Conservation (phyloP, 306 rosid species). For the Macrotyloma uniflorum region DNA sequence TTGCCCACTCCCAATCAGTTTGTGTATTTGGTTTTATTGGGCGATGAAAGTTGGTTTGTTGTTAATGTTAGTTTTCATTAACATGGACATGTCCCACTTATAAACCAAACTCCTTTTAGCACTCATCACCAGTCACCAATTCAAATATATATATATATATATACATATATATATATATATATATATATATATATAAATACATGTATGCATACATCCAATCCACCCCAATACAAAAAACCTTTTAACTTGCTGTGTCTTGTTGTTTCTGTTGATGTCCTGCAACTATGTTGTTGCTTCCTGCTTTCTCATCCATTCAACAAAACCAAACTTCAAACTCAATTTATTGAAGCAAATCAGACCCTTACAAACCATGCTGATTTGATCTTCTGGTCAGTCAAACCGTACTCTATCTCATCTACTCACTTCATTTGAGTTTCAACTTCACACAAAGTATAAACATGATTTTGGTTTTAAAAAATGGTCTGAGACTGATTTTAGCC, state of each 20-base stretch:
- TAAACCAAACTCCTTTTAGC: slow-evolving; percentile 29
- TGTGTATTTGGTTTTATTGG: background rate
- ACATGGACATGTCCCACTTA: slow-evolving; percentile 16
- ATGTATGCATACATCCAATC: background rate
- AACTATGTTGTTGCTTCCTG: slow-evolving; percentile 22
- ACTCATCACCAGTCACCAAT: background rate
- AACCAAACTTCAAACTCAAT: slow-evolving; percentile 24
- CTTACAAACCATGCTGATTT: background rate
- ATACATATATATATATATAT: background rate
- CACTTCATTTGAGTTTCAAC: slow-evolving; percentile 12
- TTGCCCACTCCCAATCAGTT: background rate
- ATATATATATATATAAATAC: too few species aligned
- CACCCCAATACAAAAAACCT: background rate
- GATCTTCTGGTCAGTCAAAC: background rate
- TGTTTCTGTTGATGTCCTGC: background rate
- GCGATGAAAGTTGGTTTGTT: slow-evolving; percentile 33
- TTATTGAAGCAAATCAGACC: background rate
- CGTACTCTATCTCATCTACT: background rate
- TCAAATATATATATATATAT: background rate
- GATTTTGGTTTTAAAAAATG: background rate
- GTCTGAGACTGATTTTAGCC: background rate
- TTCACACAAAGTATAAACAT: background rate
- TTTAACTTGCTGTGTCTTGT: background rate
- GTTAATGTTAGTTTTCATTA: slow-evolving; percentile 44
- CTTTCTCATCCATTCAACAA: slow-evolving; percentile 26